These are phyloP conservation scores for Fagopyrum esculentum DNA, from an alignment of 148 eudicot genomes.

Conservation along the genomic window DNA sequence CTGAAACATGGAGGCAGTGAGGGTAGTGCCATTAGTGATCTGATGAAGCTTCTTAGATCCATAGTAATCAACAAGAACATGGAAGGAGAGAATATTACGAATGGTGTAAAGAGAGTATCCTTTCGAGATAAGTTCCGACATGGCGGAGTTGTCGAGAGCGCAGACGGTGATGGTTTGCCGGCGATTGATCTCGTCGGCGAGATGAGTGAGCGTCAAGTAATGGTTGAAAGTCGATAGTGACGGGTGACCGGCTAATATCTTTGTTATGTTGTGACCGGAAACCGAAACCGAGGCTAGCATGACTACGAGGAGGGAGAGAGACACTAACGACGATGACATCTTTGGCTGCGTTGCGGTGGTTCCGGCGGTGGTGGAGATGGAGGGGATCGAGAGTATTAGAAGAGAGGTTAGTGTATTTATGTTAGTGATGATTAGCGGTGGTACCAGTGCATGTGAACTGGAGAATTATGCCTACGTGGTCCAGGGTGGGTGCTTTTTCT, in stretches of 20 bases:
- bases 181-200: conserved; percentile 66
- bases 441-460: neutral
- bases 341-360: conserved; percentile 3
- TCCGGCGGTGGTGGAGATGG: neutral
- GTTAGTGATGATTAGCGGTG: neutral
- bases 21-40: conserved; percentile 53
- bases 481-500: neutral
- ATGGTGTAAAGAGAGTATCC: conserved; percentile 34
- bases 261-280: conserved; percentile 49
- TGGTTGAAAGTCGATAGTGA: conserved; percentile 62
- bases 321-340: neutral
- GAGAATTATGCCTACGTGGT: neutral
- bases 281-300: neutral
- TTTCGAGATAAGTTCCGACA: conserved; percentile 47
- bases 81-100: conserved; percentile 61
- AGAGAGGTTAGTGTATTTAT: neutral
- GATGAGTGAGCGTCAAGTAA: conserved; percentile 72
- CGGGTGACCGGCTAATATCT: conserved; percentile 48
- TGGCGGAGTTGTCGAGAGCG: conserved; percentile 74
- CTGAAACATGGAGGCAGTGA: conserved; percentile 66
- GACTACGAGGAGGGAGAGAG: neutral
- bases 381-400: neutral
- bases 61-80: conserved; percentile 63
- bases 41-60: conserved; percentile 79
- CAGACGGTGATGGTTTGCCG: conserved; percentile 68